phyloP scores from a whole-genome alignment of 1,139 yeast species.

The Hyphopichia wangnamkhiaoensis region DNA sequence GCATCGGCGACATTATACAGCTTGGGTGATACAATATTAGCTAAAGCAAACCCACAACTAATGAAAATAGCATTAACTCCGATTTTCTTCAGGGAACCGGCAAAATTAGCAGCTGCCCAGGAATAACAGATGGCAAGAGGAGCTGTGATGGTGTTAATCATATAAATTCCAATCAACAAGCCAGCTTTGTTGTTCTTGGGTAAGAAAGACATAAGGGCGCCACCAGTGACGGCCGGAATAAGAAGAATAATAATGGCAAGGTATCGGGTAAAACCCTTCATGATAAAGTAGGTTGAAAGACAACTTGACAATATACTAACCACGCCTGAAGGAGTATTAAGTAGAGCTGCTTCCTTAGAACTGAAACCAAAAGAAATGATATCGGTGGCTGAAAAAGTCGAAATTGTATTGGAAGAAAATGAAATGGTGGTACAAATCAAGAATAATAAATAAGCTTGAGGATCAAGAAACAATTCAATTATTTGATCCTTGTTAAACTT shows the following conservation, averaged over 20 bases:
- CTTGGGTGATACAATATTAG: constrained; percentile 2
- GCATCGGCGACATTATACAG: constrained; percentile 1
- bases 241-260: constrained; percentile 16
- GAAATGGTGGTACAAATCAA: constrained; percentile 14
- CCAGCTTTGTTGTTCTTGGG: constrained; percentile 6
- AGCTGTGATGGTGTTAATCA: constrained; percentile 14
- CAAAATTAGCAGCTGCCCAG: constrained; percentile 15
- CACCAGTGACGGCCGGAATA: constrained; percentile 8
- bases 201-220: constrained; percentile 7
- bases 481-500: constrained; percentile 10
- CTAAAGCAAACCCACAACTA: constrained; percentile 16
- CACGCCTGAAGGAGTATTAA: constrained; percentile 19
- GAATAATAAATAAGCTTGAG: constrained; percentile 9
- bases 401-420: constrained; percentile 16
- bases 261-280: constrained; percentile 17
- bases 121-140: constrained; percentile 15
- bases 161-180: constrained; percentile 20
- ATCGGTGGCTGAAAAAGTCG: constrained; percentile 11
- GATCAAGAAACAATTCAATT: constrained; percentile 9
- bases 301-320: constrained; percentile 7
- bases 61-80: constrained; percentile 10
- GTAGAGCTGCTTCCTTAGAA: constrained; percentile 13
- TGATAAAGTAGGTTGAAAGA: constrained; percentile 13
- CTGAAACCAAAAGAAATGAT: constrained; percentile 16
- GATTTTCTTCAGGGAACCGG: constrained; percentile 15